Base-by-base conservation (phyloP, 202 grass and related monocot species). In the Cymbopogon flexuosus region DNA sequence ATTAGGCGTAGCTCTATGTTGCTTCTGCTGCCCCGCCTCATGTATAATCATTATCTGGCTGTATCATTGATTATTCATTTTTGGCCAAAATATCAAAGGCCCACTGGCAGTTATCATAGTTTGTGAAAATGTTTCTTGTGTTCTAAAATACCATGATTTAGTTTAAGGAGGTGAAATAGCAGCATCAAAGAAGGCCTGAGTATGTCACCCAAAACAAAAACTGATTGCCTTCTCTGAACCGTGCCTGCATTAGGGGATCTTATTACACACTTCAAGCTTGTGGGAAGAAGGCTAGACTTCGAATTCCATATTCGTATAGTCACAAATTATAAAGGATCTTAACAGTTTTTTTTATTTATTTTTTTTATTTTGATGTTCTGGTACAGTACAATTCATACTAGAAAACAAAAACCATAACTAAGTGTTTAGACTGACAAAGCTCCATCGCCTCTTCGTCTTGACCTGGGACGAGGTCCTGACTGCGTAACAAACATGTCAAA, bases 1-100 rank as follows among this genome's bases (percentile, higher is more conserved):
- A 85, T 80, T 72, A 74, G 58, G 7, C 35, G 18, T 65, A 85
- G 83, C 6, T 85, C 54, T 18, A 37, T 56, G 59, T 23, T 78
- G 42, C 3, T 65, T 14, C 13, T 42, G 11, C 7, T 30, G 72
- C 35, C 29, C 15, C n/a, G n/a, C 33, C 56, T 34, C 57, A 58
- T 72, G 51, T 56, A 21, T 8, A 65, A 77, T 64, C 10, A 57
- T 43, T n/a, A 24, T 40, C 39, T 39, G 5, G 16, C 0, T 75
- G 54, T 61, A 59, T 59, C 11, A 59, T 59, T 58, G 18, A 23
- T 36, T 74, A 74, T 74, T 57, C 10, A 57, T 75, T 75, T 59
- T 58, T 74, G 31, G n/a, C 31, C 31, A 74, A 74, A 74, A 74
- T 37, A 58, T 16, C 9, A 29, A 54, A 1, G 18, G n/a, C 0